Base-by-base conservation (phyloP, 2,329 filamentous ascomycete genomes). In the Trichoderma sp. region DNA sequence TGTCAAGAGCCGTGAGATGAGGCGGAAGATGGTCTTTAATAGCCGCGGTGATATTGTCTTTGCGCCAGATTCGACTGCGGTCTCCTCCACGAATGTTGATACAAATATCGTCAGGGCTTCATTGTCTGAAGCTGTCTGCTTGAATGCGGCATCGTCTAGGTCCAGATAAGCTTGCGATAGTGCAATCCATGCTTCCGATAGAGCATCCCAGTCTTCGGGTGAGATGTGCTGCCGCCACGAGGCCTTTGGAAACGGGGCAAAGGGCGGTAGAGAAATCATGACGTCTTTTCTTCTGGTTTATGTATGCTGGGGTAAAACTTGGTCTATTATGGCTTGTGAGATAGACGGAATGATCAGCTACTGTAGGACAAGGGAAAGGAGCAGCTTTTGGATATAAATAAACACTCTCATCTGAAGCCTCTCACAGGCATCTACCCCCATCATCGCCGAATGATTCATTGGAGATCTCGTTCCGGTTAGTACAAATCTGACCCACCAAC, bases 211-310 rank as follows among this genome's bases (percentile, higher is more conserved):
- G 84, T 98, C 94, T 68, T 88, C 85, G 4, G 91, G 85, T 53
- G 88, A 87, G 76, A 98, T 89, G 78, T 89, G 89, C 78, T 89
- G 89, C 80, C 91, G 91, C 86, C 95, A 91, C 74, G 87, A 86
- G 41, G 89, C 85, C 77, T 92, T 89, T 21, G 95, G 96, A 80
- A 97, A 95, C 24, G 93, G 90, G 75, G 93, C 95, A 83, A 98
- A 88, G 41, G 92, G 89, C 59, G 95, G 95, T 66, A 95, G 85
- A 63, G 60, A 66, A 7, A 33, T 29, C 69, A 76, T 73, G 64
- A 18, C 63, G 62, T 33, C 31, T 8, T n/a, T 21, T 18, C 14
- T 38, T 4, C 6, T 24, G 4, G 6, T 65, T 0, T 65, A 1
- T 27, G n/a, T 27, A 38, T 38, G 33, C 16, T n/a, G 59, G 18